A percentile compares a stretch with the other conserved stretches of the same genome.
Conservation (phyloP, 2,329 filamentous ascomycete species). For the Ploettnerulaceae sp. region DNA sequence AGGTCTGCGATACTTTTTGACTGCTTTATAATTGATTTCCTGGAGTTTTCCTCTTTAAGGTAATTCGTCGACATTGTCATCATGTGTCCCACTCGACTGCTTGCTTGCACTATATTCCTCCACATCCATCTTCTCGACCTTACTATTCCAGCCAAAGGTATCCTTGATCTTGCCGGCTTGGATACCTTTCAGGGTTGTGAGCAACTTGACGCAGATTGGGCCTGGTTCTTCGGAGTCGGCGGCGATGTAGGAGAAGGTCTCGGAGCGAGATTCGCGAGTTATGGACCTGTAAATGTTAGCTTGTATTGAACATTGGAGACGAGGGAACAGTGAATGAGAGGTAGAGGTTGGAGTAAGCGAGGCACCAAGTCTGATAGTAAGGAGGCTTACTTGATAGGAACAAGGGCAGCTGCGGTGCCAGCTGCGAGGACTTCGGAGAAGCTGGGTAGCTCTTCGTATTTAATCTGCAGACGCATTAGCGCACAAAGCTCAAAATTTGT, state of each 20-base stretch:
- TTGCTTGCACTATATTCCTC: conserved; percentile 26
- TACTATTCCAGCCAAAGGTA: conserved; percentile 35
- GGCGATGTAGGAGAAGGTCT: conserved; percentile 53
- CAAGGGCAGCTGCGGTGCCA: conserved; percentile 84
- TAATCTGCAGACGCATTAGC: conserved; percentile 45
- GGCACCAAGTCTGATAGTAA: not conserved
- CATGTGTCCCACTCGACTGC: conserved; percentile 23
- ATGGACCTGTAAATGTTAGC: conserved; percentile 74
- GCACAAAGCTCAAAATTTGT: too few relatives aligned
- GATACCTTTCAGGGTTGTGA: conserved; percentile 75
- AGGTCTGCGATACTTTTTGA: too few relatives aligned
- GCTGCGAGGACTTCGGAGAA: conserved; percentile 84
- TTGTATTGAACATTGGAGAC: not conserved
- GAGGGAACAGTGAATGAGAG: not conserved
- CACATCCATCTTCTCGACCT: conserved; percentile 29
- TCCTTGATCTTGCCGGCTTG: conserved; percentile 79
- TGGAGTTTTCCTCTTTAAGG: conserved; percentile 1
- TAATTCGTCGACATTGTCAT: conserved; percentile 14
- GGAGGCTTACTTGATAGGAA: conserved; percentile 36
- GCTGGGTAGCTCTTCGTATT: conserved; percentile 50
- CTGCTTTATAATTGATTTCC: not conserved
- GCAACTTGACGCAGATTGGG: conserved; percentile 64
- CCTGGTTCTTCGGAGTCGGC: conserved; percentile 63
- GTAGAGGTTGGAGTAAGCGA: not conserved
- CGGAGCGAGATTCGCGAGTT: conserved; percentile 54